Percentiles rank a stretch among this genome's conserved stretches.
Evolutionary conservation across 495 filamentous ascomycete genomes (phyloP).

Genomic region (Penicillium silybi): DNA sequence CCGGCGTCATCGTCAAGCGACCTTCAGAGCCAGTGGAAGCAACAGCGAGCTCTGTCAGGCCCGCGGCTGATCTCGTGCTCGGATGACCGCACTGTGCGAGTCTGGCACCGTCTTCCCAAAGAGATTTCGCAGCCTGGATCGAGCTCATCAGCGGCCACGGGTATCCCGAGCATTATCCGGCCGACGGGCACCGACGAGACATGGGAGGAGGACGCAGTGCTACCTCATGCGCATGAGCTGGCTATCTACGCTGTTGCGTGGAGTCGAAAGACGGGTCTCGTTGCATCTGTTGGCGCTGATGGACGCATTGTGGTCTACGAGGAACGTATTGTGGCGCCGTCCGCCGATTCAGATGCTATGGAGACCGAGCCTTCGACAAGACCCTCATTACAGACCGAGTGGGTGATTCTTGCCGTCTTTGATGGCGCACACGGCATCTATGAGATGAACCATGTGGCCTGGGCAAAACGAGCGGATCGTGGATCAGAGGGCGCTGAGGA

Average conservation of each 20-base stretch:
- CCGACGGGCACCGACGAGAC: slow-evolving; percentile 66
- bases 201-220: slow-evolving; percentile 67
- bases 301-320: slow-evolving; percentile 78
- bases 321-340: slow-evolving; percentile 42
- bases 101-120: slow-evolving; percentile 69
- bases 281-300: slow-evolving; percentile 84
- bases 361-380: slow-evolving; percentile 27
- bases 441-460: slow-evolving; percentile 86
- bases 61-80: slow-evolving; percentile 73
- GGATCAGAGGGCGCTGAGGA: slow-evolving; percentile 38
- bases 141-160: slow-evolving; percentile 28
- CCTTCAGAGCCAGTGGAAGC: slow-evolving; percentile 34
- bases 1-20: neutral
- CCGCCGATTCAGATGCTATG: slow-evolving; percentile 33
- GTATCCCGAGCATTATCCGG: slow-evolving; percentile 78
- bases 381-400: slow-evolving; percentile 44
- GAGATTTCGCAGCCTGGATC: slow-evolving; percentile 27
- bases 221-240: slow-evolving; percentile 73
- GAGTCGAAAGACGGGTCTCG: slow-evolving; percentile 67
- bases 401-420: slow-evolving; percentile 63
- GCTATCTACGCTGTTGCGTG: slow-evolving; percentile 78
- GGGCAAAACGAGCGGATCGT: slow-evolving; percentile 53
- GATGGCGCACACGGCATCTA: slow-evolving; percentile 80
- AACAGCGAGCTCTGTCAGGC: slow-evolving; percentile 43
- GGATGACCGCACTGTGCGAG: slow-evolving; percentile 69